Evolutionary conservation across 2,329 filamentous ascomycete genomes (phyloP).

Genomic region (Cytospora leucostoma): DNA sequence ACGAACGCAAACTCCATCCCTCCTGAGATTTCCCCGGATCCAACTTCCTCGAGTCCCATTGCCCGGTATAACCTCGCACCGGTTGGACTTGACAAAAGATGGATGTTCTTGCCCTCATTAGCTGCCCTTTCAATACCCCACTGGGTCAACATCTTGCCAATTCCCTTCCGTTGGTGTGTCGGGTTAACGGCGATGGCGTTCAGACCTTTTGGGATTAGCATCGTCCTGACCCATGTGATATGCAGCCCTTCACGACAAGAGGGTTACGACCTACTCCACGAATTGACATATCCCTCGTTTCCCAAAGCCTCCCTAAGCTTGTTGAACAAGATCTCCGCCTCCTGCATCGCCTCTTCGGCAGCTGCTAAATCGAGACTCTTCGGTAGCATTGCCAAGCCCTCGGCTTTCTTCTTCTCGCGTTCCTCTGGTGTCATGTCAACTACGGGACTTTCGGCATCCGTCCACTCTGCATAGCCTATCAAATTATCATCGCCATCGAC

Average conservation of each 20-base stretch:
- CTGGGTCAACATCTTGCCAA: slow-evolving; percentile 17
- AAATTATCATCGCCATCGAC: not conserved
- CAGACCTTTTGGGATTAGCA: slow-evolving; percentile 9
- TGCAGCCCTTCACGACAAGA: not conserved
- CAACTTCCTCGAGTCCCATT: slow-evolving; percentile 19
- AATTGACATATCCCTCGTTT: slow-evolving; percentile 9
- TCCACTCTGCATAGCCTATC: slow-evolving; percentile 15
- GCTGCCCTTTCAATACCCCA: slow-evolving; percentile 18
- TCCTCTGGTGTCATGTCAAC: slow-evolving; percentile 4
- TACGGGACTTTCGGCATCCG: not conserved
- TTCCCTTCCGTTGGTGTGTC: slow-evolving; percentile 19
- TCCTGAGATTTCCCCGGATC: slow-evolving; percentile 8
- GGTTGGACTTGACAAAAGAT: slow-evolving; percentile 12
- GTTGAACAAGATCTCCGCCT: slow-evolving; percentile 1
- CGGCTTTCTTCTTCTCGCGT: not conserved
- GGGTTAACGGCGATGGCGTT: slow-evolving; percentile 17
- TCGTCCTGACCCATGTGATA: not conserved
- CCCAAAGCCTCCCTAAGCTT: slow-evolving; percentile 12
- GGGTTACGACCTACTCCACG: slow-evolving; percentile 17
- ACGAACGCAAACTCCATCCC: slow-evolving; percentile 18
- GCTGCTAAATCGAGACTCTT: slow-evolving; percentile 5
- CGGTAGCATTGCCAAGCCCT: not conserved
- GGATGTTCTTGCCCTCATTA: slow-evolving; percentile 15
- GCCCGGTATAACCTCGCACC: slow-evolving; percentile 20
- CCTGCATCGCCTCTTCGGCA: not conserved